Percentiles rank a stretch among this genome's conserved stretches.
Evolutionary conservation across 306 rosid genomes (phyloP).

Genomic region (Prunus mira): DNA sequence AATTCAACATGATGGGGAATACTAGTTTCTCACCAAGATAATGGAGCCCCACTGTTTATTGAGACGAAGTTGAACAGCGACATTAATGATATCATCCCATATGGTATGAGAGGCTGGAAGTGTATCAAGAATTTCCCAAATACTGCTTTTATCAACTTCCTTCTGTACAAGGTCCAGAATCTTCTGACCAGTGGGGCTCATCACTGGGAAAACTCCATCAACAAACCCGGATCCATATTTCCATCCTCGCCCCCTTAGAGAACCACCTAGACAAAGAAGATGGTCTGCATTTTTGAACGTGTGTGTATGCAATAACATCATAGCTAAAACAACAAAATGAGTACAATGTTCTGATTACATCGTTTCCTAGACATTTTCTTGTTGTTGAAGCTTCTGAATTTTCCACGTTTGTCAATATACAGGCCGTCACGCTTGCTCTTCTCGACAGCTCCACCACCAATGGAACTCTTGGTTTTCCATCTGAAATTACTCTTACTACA

Average conservation of each 20-base stretch:
- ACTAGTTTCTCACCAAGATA: constrained; percentile 53
- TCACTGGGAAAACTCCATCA: constrained; percentile 83
- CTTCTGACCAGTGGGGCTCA: constrained; percentile 66
- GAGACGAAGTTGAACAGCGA: constrained; percentile 85
- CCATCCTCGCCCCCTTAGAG: constrained; percentile 91
- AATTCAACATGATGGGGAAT: background rate
- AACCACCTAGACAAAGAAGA: constrained; percentile 64
- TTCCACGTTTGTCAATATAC: constrained; percentile 75
- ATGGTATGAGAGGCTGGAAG: constrained; percentile 69
- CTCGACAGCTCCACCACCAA: constrained; percentile 43
- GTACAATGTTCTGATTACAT: constrained; percentile 40
- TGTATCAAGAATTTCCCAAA: constrained; percentile 60
- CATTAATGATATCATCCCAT: constrained; percentile 85
- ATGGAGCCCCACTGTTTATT: constrained; percentile 73
- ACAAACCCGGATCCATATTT: constrained; percentile 95
- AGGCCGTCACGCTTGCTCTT: constrained; percentile 67
- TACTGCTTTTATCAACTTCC: constrained; percentile 40
- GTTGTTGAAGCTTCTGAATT: constrained; percentile 69
- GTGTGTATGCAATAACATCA: constrained; percentile 5
- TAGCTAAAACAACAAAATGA: constrained; percentile 11
- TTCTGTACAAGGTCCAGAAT: constrained; percentile 61
- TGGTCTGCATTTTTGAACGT: constrained; percentile 19
- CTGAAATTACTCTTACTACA: constrained; percentile 21
- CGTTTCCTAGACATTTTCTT: constrained; percentile 80
- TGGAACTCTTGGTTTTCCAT: constrained; percentile 46